phyloP scores from a whole-genome alignment of 805 yeast species.

The Saccharomyces eubayanus region DNA sequence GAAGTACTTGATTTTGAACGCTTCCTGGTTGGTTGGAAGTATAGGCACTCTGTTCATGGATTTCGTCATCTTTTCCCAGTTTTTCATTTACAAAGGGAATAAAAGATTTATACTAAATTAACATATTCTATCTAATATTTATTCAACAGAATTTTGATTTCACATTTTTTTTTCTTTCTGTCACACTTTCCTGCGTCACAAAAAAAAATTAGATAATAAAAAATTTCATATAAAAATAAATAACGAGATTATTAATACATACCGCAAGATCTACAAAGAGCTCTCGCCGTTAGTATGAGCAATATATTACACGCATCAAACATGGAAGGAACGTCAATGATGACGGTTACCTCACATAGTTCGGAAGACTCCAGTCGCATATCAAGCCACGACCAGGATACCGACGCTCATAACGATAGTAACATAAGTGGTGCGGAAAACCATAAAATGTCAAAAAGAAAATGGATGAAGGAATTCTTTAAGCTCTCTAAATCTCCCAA shows the following conservation, averaged over 20 bases:
- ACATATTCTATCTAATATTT: not conserved
- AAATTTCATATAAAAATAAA: not conserved
- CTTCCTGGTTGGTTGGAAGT: slow-evolving; percentile 90
- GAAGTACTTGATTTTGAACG: slow-evolving; percentile 67
- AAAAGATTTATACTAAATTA: not conserved
- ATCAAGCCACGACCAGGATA: not conserved
- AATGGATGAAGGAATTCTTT: not conserved
- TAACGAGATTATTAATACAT: not conserved
- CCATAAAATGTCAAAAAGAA: not conserved
- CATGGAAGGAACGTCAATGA: not conserved
- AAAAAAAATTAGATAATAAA: not conserved
- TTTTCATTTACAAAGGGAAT: slow-evolving; percentile 50
- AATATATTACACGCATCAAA: not conserved
- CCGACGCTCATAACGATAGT: not conserved
- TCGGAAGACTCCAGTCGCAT: not conserved
- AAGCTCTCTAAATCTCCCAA: not conserved
- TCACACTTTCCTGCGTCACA: not conserved
- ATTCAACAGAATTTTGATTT: not conserved
- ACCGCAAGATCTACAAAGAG: not conserved
- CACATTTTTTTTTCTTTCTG: not conserved
- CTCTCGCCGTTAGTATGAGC: not conserved
- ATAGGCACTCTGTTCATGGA: slow-evolving; percentile 81
- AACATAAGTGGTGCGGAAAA: not conserved
- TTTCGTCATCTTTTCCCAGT: slow-evolving; percentile 75
- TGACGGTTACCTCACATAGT: not conserved